A percentile compares a stretch with the other conserved stretches of the same genome.
Conservation (phyloP, 2,329 filamentous ascomycete genomes). For the Colletotrichum gloeosporioides region DNA sequence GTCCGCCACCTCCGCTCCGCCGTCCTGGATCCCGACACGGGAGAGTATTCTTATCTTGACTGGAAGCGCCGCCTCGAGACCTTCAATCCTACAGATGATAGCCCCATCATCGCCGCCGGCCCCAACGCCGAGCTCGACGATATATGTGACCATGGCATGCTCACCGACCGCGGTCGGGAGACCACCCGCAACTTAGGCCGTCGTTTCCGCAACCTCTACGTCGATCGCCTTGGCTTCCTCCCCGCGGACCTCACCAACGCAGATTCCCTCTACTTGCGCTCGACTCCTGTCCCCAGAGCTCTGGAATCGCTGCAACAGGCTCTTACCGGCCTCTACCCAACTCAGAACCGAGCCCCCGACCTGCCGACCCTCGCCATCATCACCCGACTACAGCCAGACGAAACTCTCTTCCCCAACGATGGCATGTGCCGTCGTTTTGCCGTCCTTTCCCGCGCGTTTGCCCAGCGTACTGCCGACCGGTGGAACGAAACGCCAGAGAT, state of each 20-base stretch:
- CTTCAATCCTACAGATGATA: conserved; percentile 70
- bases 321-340: conserved; percentile 77
- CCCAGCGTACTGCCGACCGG: conserved; percentile 70
- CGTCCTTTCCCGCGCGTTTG: conserved; percentile 72
- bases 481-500: conserved; percentile 85
- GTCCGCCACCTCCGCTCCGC: conserved; percentile 70
- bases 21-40: conserved; percentile 48
- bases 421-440: conserved; percentile 75
- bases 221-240: conserved; percentile 77
- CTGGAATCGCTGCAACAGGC: conserved; percentile 80
- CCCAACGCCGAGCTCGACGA: conserved; percentile 74
- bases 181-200: conserved; percentile 74
- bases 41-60: conserved; percentile 51
- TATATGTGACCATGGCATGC: conserved; percentile 79
- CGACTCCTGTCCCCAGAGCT: conserved; percentile 77
- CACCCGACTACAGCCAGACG: conserved; percentile 68
- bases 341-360: conserved; percentile 41
- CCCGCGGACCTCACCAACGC: conserved; percentile 56
- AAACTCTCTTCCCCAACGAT: conserved; percentile 81
- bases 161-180: conserved; percentile 77
- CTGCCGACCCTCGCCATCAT: conserved; percentile 71
- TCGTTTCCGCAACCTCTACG: conserved; percentile 73
- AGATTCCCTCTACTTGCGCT: conserved; percentile 73
- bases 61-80: conserved; percentile 82
- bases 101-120: conserved; percentile 73